A percentile compares a stretch with the other conserved stretches of the same genome.
Conservation (phyloP, 305 asterid genomes). For the Ajuga reptans region DNA sequence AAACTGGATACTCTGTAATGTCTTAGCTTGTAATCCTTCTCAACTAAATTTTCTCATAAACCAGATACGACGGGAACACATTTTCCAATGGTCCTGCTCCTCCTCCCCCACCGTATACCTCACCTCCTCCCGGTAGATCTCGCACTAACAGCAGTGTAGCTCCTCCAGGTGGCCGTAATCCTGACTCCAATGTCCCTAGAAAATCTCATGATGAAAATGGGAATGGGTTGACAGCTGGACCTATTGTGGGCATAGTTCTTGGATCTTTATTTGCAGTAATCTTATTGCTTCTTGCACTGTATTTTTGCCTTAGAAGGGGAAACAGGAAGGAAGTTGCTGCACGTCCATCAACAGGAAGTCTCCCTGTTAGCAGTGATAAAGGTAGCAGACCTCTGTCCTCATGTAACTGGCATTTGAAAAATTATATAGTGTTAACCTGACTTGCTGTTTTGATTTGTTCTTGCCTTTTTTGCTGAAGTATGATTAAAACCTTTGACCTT, state of each 20-base stretch:
- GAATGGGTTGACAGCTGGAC: slow-evolving; percentile 55
- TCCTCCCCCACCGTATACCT: slow-evolving; percentile 74
- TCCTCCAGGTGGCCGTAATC: slow-evolving; percentile 45
- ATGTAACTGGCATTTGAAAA: neutral
- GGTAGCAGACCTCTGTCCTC: slow-evolving; percentile 28
- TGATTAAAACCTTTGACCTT: neutral
- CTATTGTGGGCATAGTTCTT: slow-evolving; percentile 68
- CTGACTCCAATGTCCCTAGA: slow-evolving; percentile 37
- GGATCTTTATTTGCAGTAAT: slow-evolving; percentile 51
- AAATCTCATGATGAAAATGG: slow-evolving; percentile 36
- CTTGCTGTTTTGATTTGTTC: neutral
- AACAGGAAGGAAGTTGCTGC: slow-evolving; percentile 64
- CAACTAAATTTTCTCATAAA: slow-evolving; percentile 24
- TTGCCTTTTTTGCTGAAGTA: neutral
- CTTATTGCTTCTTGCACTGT: slow-evolving; percentile 43
- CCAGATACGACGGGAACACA: slow-evolving; percentile 71
- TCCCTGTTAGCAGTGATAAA: slow-evolving; percentile 43
- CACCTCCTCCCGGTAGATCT: slow-evolving; percentile 81
- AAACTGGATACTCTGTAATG: slow-evolving; percentile 1
- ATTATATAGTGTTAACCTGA: neutral
- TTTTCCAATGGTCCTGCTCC: slow-evolving; percentile 89
- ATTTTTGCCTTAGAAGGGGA: slow-evolving; percentile 52
- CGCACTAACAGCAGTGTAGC: slow-evolving; percentile 30
- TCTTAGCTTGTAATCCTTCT: slow-evolving; percentile 14
- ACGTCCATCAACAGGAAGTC: slow-evolving; percentile 57